Conservation (phyloP, 805 yeast species). For the Torulaspora indica region DNA sequence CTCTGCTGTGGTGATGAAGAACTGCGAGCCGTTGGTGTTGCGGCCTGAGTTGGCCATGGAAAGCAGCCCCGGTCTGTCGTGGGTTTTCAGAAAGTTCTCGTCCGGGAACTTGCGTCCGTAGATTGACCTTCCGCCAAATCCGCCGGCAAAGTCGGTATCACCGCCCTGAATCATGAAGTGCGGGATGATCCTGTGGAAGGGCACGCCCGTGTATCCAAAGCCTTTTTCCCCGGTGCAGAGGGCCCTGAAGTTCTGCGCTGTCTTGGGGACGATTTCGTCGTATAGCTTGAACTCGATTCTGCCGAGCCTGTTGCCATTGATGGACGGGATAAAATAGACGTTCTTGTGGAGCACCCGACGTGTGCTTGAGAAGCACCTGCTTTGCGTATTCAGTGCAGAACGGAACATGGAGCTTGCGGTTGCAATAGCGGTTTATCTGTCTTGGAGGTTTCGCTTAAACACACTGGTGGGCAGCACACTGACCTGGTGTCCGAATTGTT, state of each 20-base stretch:
- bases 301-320: slow-evolving; percentile 64
- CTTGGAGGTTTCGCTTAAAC: neutral
- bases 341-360: slow-evolving; percentile 45
- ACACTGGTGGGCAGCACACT: neutral
- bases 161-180: slow-evolving; percentile 79
- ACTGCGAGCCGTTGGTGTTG: slow-evolving; percentile 88
- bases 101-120: slow-evolving; percentile 64
- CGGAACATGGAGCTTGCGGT: neutral
- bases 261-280: slow-evolving; percentile 81
- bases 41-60: slow-evolving; percentile 80
- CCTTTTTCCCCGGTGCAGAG: slow-evolving; percentile 32
- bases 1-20: slow-evolving; percentile 78
- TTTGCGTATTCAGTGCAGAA: slow-evolving; percentile 18
- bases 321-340: slow-evolving; percentile 53
- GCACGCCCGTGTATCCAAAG: slow-evolving; percentile 56
- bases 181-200: slow-evolving; percentile 69
- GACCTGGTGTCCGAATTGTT: no score
- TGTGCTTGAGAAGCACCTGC: slow-evolving; percentile 50
- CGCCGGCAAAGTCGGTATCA: slow-evolving; percentile 64
- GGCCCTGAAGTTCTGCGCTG: slow-evolving; percentile 85
- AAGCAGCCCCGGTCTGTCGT: slow-evolving; percentile 61
- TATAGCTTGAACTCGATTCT: slow-evolving; percentile 81
- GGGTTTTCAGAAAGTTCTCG: slow-evolving; percentile 63
- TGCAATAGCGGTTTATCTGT: neutral
- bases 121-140: slow-evolving; percentile 71